Base-by-base conservation (phyloP, 257 asterid species). In the Avicennia marina region DNA sequence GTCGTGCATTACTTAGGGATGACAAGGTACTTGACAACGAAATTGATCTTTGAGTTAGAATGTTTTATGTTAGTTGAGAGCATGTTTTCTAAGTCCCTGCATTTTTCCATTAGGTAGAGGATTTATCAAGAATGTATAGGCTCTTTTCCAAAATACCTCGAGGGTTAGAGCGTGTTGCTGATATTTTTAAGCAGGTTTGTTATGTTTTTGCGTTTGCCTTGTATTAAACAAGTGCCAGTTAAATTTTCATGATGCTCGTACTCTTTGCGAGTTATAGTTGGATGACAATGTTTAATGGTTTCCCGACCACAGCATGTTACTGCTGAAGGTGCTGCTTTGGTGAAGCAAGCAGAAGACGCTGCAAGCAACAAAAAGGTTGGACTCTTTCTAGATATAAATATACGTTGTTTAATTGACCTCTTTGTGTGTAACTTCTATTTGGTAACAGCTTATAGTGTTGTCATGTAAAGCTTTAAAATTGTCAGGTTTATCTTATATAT, bases 121-220 rank as follows among this genome's bases (percentile, higher is more conserved):
- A 93, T 75, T 74, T 93, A 66, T 86, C 97, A 46, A 86, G 99
- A 82, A 93, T 93, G 99, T 89, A 86, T 63, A 79, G 99, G 66
- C 99, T 93, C 59, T 93, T 93, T 63, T 89, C 83, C 62, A 84
- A 84, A 72, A 79, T 84, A 53, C 79, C 85, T 32, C 70, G 75
- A 66, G 94, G 94, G 39, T 73, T 81, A 59, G 94, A 84, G 18
- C 94, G 90, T 16, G 89, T 84, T 29, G 89, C 94, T 42, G 68
- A 53, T 68, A 81, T 75, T 55, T 84, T 84, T 72, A 84, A 84
- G 75, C 96, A 86, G 98, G 98, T 88, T 61, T 56, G 81, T 66
- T 31, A 25, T 63, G 45, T 21, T 66, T 36, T n/a, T 24, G 8
- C 60, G 46, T 51, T 67, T 16, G 31, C 41, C 33, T 34, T 31